Base-by-base conservation (phyloP, 768 basidiomycete genomes). In the Lactifluus piperatus region DNA sequence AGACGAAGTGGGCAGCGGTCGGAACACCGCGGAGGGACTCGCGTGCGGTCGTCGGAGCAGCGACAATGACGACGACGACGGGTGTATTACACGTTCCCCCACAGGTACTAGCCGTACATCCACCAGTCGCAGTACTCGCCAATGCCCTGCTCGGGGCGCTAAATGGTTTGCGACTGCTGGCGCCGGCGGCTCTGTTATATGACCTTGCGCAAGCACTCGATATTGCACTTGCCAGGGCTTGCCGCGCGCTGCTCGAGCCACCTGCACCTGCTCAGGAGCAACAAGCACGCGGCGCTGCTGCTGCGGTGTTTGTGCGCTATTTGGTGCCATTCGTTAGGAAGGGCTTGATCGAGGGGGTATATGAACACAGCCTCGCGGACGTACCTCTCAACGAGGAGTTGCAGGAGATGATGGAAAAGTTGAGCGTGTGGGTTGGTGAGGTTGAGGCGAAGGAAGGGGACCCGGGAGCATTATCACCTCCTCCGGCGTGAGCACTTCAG, bases 81-180 rank as follows among this genome's bases (percentile, higher is more conserved):
- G 64, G 65, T 2, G 59, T 70, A 14, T 73, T 80, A 8, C 84
- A 90, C 65, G 75, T 82, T 13, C 88, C 91, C 0, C 91, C 92
- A 0, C 79, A 83, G 29, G 72, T 84, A 45, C 74, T 94, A 37
- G 78, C 84, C 0, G 78, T 85, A 2, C 92, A 86, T 66, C 84
- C 89, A 2, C 85, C 88, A 0, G 74, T 95, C 2, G 93, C 91
- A 24, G 37, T 61, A 1, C 79, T 81, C 58, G 78, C 85, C 43
- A 97, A 97, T 67, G 79, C 82, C 3, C 71, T 92, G 24, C 75
- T 94, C 4, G 77, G 81, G 5, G 77, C 85, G 1, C 73, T 97
- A 45, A 97, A 97, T 69, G 78, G 83, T 2, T 74, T 97, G 22
- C 85, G 94, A 3, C 76, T 92, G 11, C 80, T 95, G 13, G 88